A percentile compares a stretch with the other conserved stretches of the same genome.
These are phyloP conservation scores for Pseudogymnoascus sp. DNA, from an alignment of 2,329 filamentous ascomycete genomes.

Conservation along the genomic window DNA sequence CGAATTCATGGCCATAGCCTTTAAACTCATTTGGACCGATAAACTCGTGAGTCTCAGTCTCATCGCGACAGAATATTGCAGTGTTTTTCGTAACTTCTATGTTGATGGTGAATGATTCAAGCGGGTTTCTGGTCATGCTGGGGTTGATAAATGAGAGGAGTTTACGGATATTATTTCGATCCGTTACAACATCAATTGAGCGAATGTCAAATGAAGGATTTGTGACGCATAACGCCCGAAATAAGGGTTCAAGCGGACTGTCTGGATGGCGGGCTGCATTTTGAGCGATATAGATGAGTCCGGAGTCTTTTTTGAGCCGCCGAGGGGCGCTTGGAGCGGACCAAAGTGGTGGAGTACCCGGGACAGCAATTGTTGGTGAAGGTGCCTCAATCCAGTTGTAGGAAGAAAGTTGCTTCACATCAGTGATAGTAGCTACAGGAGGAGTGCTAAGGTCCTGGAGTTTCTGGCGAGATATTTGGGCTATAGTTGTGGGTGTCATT, in stretches of 20 bases:
- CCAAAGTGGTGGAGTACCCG: constrained; percentile 37
- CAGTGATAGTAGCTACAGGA: constrained; percentile 27
- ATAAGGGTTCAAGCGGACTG: constrained; percentile 40
- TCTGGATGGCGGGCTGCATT: constrained; percentile 39
- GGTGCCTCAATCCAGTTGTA: constrained; percentile 43
- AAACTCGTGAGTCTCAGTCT: constrained; percentile 24
- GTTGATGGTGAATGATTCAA: constrained; percentile 35
- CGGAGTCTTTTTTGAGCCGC: constrained; percentile 32
- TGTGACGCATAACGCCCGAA: constrained; percentile 35
- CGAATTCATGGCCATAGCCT: constrained; percentile 39
- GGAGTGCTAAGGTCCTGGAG: constrained; percentile 18
- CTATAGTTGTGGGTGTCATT: too few species aligned
- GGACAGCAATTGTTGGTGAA: constrained; percentile 38
- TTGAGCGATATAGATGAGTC: constrained; percentile 37
- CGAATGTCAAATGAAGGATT: constrained; percentile 28
- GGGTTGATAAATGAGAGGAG: constrained; percentile 38
- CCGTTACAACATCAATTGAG: constrained; percentile 30
- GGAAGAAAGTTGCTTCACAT: constrained; percentile 37
- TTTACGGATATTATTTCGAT: constrained; percentile 43
- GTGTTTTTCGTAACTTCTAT: constrained; percentile 35
- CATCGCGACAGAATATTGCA: constrained; percentile 32
- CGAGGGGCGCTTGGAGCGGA: constrained; percentile 23
- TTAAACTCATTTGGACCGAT: constrained; percentile 33
- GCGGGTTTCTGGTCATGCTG: constrained; percentile 17
- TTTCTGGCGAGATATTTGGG: constrained; percentile 19